phyloP scores from a whole-genome alignment of 2,329 filamentous ascomycete genomes.

The Penicillium sp. region DNA sequence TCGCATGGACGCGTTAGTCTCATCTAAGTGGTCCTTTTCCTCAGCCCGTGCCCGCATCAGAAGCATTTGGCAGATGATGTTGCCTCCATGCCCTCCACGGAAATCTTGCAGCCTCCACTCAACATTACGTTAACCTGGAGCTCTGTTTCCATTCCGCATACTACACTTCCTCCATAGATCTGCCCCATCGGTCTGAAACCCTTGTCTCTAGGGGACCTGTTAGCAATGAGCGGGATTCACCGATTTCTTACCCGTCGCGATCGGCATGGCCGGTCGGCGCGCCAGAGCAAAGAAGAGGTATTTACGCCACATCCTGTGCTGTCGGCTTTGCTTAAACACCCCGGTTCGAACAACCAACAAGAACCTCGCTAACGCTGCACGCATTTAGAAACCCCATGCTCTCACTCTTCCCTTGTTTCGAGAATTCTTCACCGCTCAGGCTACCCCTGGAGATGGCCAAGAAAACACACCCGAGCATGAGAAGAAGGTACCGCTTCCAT shows the following conservation, averaged over 20 bases:
- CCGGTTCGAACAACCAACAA: background rate
- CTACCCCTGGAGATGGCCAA: constrained; percentile 19
- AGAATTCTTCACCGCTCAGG: constrained; percentile 34
- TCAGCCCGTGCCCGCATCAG: constrained; percentile 18
- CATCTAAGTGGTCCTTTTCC: background rate
- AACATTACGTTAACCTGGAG: constrained; percentile 14
- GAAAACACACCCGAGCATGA: too few relatives aligned
- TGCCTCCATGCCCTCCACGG: constrained; percentile 17
- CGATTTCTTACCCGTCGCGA: constrained; percentile 43
- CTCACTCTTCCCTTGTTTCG: constrained; percentile 29
- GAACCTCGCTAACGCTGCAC: constrained; percentile 6
- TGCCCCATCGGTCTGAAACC: constrained; percentile 7
- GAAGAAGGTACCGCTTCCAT: constrained; percentile 33
- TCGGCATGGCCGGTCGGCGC: constrained; percentile 28
- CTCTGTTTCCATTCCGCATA: constrained; percentile 21
- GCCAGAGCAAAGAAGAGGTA: constrained; percentile 37
- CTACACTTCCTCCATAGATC: constrained; percentile 13
- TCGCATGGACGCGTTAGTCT: constrained; percentile 5
- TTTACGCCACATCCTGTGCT: background rate
- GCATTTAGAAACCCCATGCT: constrained; percentile 21
- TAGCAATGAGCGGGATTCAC: constrained; percentile 43
- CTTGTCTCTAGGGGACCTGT: constrained; percentile 1
- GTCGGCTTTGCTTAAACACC: too few relatives aligned
- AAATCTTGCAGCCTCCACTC: constrained; percentile 31
- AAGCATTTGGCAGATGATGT: constrained; percentile 26